Percentiles rank a stretch among this genome's conserved stretches.
Conservation (phyloP, 1,139 yeast species). For the Magnusiomyces magnusii region DNA sequence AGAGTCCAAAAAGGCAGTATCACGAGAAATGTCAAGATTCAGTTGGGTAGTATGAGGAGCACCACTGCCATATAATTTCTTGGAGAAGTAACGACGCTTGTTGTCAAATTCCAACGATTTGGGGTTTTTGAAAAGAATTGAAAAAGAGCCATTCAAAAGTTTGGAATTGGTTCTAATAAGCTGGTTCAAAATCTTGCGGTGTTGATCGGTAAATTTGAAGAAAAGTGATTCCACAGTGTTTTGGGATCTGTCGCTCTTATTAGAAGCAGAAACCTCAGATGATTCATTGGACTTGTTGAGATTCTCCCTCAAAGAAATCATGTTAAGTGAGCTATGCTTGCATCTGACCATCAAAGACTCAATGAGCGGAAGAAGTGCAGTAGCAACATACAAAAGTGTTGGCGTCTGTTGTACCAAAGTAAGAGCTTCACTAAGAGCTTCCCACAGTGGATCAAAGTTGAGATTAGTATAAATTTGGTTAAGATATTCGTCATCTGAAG, state of each 20-base stretch:
- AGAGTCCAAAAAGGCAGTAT: conserved; percentile 87
- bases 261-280: conserved; percentile 38
- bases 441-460: conserved; percentile 78
- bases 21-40: conserved; percentile 68
- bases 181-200: conserved; percentile 79
- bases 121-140: conserved; percentile 83
- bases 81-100: conserved; percentile 77
- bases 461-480: conserved; percentile 50
- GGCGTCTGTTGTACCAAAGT: conserved; percentile 38
- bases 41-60: conserved; percentile 39
- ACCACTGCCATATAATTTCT: conserved; percentile 38
- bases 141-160: conserved; percentile 93
- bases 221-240: conserved; percentile 77
- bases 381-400: conserved; percentile 59
- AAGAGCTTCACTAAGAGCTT: conserved; percentile 71
- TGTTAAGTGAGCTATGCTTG: conserved; percentile 72
- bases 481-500: conserved; percentile 33
- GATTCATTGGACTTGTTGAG: conserved; percentile 39
- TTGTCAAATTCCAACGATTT: conserved; percentile 91
- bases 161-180: conserved; percentile 91
- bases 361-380: conserved; percentile 75
- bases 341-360: conserved; percentile 95
- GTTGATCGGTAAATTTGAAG: conserved; percentile 84
- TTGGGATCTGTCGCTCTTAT: conserved; percentile 60
- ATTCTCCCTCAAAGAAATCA: conserved; percentile 35